phyloP scores from a whole-genome alignment of 1,284 basidiomycete genomes.

The Sphaerobolus stellatus region DNA sequence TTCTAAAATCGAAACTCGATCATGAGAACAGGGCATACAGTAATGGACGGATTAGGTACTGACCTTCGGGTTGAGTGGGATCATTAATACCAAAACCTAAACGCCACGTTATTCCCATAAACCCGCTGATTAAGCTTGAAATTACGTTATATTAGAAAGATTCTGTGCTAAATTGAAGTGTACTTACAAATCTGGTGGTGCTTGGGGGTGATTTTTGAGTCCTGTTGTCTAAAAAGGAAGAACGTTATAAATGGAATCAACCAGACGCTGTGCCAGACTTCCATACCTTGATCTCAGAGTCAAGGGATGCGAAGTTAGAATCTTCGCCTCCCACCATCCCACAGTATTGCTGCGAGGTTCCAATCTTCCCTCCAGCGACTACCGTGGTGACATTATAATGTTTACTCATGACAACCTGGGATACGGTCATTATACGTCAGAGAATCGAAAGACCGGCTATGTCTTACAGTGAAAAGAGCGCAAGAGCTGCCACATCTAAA shows the following conservation, averaged over 20 bases:
- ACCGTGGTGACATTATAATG: conserved; percentile 55
- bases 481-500: conserved; percentile 50
- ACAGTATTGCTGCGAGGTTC: conserved; percentile 54
- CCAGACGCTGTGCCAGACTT: neutral
- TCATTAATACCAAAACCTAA: conserved; percentile 58
- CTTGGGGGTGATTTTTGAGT: conserved; percentile 55
- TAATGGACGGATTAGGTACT: conserved; percentile 17
- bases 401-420: conserved; percentile 59
- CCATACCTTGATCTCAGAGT: conserved; percentile 56
- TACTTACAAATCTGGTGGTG: conserved; percentile 62
- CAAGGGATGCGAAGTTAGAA: conserved; percentile 52
- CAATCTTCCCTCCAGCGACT: conserved; percentile 53
- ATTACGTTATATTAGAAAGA: no score
- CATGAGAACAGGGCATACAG: neutral
- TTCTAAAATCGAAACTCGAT: conserved; percentile 42
- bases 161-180: no score
- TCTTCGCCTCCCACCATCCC: conserved; percentile 63
- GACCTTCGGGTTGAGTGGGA: conserved; percentile 53
- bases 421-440: conserved; percentile 6
- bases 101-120: conserved; percentile 62
- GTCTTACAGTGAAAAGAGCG: conserved; percentile 54
- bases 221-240: conserved; percentile 38
- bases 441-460: no score
- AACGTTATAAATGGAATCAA: neutral
- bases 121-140: conserved; percentile 47